Percentiles rank a stretch among this genome's conserved stretches.
phyloP scores from a whole-genome alignment of 345 rosid species.

The Carallia brachiata region DNA sequence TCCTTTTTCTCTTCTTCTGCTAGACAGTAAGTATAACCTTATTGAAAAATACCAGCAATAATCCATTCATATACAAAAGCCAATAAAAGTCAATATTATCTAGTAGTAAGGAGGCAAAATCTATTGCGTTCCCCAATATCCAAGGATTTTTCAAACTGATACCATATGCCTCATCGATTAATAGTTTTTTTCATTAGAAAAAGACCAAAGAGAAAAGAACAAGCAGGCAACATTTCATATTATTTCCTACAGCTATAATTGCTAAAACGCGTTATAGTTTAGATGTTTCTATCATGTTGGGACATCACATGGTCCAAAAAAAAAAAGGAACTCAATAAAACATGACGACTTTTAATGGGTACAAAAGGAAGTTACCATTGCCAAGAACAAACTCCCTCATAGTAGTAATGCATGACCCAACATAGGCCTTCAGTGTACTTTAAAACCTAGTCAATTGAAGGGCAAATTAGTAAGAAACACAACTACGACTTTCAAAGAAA shows the following conservation, averaged over 20 bases:
- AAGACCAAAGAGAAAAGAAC: background rate
- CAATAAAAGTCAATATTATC: too few species aligned
- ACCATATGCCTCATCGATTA: too few species aligned
- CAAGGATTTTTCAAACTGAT: too few species aligned
- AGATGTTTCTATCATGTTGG: too few species aligned
- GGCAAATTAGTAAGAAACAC: constrained; percentile 10
- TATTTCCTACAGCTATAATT: background rate
- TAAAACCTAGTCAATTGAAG: constrained; percentile 51
- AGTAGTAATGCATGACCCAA: constrained; percentile 97
- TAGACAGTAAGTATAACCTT: too few species aligned
- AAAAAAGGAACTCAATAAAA: constrained; percentile 12
- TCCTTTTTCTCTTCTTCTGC: too few species aligned
- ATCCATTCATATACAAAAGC: too few species aligned
- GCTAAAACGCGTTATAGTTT: too few species aligned
- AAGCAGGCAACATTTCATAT: background rate
- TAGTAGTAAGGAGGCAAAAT: too few species aligned
- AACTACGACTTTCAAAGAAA: background rate
- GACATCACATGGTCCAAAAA: background rate
- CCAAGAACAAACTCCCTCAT: constrained; percentile 98
- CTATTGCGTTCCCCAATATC: too few species aligned
- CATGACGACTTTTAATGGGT: constrained; percentile 2
- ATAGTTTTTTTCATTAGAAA: too few species aligned
- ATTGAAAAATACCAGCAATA: too few species aligned
- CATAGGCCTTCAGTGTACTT: constrained; percentile 89
- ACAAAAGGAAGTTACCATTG: constrained; percentile 50